These are phyloP conservation scores for Citrullus colocynthis DNA, from an alignment of 306 rosid species.

Conservation along the genomic window DNA sequence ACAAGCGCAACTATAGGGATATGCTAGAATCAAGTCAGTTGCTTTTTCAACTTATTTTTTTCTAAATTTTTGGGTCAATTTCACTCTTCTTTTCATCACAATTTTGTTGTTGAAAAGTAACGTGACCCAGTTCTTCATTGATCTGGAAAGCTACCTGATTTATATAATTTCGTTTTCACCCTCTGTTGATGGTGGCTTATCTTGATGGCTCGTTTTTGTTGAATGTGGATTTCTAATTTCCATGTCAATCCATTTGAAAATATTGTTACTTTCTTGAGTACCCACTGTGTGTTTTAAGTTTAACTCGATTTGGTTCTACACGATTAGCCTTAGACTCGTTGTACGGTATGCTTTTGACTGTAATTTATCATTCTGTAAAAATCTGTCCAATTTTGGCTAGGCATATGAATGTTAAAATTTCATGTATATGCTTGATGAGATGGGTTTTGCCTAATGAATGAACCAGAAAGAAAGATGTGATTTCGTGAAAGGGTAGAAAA, in stretches of 20 bases:
- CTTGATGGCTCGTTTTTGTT: background rate
- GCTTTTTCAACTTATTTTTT: background rate
- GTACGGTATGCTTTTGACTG: background rate
- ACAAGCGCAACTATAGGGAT: background rate
- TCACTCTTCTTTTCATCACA: background rate
- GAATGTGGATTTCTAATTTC: background rate
- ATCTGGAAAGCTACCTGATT: background rate
- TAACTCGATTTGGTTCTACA: background rate
- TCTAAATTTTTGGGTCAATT: slow-evolving; percentile 4
- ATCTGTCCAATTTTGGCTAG: background rate
- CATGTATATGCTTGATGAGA: background rate
- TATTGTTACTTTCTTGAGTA: background rate
- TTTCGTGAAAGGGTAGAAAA: background rate
- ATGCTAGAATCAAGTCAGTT: slow-evolving; percentile 1
- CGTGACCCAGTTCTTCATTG: background rate
- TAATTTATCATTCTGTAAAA: background rate
- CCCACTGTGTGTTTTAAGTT: background rate
- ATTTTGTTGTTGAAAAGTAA: background rate
- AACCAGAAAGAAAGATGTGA: background rate
- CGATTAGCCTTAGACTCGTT: background rate
- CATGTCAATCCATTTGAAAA: background rate
- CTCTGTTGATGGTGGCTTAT: background rate
- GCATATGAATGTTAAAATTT: background rate
- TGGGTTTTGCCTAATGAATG: background rate
- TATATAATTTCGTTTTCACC: background rate